These are phyloP conservation scores for Colletotrichum tropicicola DNA, from an alignment of 2,329 filamentous ascomycete species.

Conservation along the genomic window DNA sequence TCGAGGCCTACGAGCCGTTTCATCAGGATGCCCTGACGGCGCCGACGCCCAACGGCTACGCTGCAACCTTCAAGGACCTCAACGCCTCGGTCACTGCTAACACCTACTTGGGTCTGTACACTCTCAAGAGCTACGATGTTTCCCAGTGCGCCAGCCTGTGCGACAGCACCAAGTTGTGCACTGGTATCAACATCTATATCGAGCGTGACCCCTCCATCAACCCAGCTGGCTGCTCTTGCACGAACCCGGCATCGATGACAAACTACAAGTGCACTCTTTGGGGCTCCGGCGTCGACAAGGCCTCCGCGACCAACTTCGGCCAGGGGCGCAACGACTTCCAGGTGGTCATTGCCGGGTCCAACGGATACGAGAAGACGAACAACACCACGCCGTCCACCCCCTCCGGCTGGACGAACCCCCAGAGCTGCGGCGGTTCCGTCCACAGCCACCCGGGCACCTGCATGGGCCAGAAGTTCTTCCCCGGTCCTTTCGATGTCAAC, in stretches of 20 bases:
- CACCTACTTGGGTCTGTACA: constrained; percentile 23
- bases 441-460: constrained; percentile 24
- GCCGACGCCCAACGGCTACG: not conserved
- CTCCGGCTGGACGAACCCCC: constrained; percentile 25
- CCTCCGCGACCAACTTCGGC: constrained; percentile 28
- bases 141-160: constrained; percentile 9
- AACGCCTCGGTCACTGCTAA: constrained; percentile 21
- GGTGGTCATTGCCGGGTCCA: constrained; percentile 29
- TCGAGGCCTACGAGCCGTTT: constrained; percentile 1
- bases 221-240: constrained; percentile 16
- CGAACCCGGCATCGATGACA: constrained; percentile 19
- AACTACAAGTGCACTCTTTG: constrained; percentile 29
- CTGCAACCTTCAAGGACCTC: constrained; percentile 16
- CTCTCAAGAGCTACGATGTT: constrained; percentile 20
- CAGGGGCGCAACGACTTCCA: constrained; percentile 24
- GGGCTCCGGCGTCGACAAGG: constrained; percentile 23
- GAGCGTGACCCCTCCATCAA: constrained; percentile 30
- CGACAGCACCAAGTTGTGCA: constrained; percentile 19
- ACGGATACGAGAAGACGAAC: constrained; percentile 31
- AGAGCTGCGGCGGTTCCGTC: constrained; percentile 3
- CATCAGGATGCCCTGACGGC: not conserved
- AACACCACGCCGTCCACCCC: constrained; percentile 12
- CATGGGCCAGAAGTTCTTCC: constrained; percentile 27
- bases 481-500: constrained; percentile 18
- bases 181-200: constrained; percentile 26